A percentile compares a stretch with the other conserved stretches of the same genome.
Conservation (phyloP, 2,329 filamentous ascomycete species). For the Aspergillus transmontanensis region DNA sequence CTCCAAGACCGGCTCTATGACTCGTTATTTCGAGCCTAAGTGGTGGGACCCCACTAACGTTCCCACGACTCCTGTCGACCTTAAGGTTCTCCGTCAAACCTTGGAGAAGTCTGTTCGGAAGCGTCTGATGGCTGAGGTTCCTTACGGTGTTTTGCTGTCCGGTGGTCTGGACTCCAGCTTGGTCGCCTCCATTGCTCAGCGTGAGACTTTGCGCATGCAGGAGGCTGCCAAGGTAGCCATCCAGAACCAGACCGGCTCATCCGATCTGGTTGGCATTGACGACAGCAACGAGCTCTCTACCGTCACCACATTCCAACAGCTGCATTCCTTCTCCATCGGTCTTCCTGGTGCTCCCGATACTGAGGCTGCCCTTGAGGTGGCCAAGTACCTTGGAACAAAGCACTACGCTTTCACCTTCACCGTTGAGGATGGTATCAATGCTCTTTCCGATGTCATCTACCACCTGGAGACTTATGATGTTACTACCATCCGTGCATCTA, state of each 20-base stretch:
- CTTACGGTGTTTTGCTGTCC: conserved; percentile 92
- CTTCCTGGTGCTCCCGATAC: conserved; percentile 91
- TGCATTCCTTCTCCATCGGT: conserved; percentile 99
- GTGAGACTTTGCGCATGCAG: conserved; percentile 81
- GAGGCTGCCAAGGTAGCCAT: conserved; percentile 55
- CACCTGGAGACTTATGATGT: conserved; percentile 98
- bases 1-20: conserved; percentile 82
- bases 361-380: conserved; percentile 86
- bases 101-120: conserved; percentile 93
- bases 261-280: conserved; percentile 86
- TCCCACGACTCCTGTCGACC: conserved; percentile 78
- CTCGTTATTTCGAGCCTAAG: conserved; percentile 84
- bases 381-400: conserved; percentile 94
- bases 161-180: conserved; percentile 95
- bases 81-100: conserved; percentile 76
- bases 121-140: conserved; percentile 97
- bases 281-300: conserved; percentile 88
- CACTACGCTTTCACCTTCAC: conserved; percentile 99
- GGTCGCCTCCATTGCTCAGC: conserved; percentile 91
- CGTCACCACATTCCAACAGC: conserved; percentile 85
- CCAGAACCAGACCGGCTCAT: conserved; percentile 46
- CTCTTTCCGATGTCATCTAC: conserved; percentile 95
- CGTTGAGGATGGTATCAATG: conserved; percentile 94
- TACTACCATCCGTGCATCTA: conserved; percentile 96
- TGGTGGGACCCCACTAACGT: conserved; percentile 87